A percentile compares a stretch with the other conserved stretches of the same genome.
phyloP scores from a whole-genome alignment of 1,284 basidiomycete genomes.

The Pholiota adiposa region DNA sequence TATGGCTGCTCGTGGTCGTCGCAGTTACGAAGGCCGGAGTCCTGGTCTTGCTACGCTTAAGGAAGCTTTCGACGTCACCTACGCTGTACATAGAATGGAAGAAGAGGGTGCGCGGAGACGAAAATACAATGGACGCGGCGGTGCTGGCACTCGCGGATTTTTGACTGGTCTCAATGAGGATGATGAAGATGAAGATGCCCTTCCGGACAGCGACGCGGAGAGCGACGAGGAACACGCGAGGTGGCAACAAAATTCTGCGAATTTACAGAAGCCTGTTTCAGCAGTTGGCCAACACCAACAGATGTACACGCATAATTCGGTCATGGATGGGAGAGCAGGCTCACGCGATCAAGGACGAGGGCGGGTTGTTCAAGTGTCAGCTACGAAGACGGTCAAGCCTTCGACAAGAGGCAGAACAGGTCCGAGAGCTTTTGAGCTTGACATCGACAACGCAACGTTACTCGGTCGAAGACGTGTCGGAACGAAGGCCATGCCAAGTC shows the following conservation, averaged over 20 bases:
- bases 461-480: constrained; percentile 67
- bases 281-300: constrained; percentile 21
- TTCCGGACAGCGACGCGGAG: constrained; percentile 38
- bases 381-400: constrained; percentile 25
- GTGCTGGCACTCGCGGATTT: constrained; percentile 81
- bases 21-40: constrained; percentile 78
- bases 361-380: constrained; percentile 19
- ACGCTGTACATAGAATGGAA: constrained; percentile 99
- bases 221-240: constrained; percentile 45
- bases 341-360: constrained; percentile 61
- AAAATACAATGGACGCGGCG: constrained; percentile 78
- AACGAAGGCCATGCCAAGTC: constrained; percentile 24
- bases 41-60: constrained; percentile 93
- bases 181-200: constrained; percentile 57
- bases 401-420: constrained; percentile 25
- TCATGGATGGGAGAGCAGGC: constrained; percentile 76
- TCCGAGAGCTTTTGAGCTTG: constrained; percentile 72
- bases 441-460: constrained; percentile 83
- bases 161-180: constrained; percentile 92
- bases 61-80: constrained; percentile 99
- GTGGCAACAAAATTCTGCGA: background rate
- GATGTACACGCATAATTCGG: constrained; percentile 6
- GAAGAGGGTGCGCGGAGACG: constrained; percentile 91
- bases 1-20: constrained; percentile 76
- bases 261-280: background rate